A percentile compares a stretch with the other conserved stretches of the same genome.
Conservation (phyloP, 2,329 filamentous ascomycete genomes). For the Fusarium mexicanum region DNA sequence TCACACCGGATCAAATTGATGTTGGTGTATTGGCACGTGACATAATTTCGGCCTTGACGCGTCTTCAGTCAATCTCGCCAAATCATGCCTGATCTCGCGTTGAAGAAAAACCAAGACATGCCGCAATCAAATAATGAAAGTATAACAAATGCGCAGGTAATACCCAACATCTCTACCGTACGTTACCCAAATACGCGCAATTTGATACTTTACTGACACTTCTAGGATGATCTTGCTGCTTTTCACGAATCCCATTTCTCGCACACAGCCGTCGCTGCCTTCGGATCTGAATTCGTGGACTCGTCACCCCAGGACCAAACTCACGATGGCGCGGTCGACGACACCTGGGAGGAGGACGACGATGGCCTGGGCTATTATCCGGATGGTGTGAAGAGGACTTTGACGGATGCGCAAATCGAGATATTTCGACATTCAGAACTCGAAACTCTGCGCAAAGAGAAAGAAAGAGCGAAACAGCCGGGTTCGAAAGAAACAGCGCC, state of each 20-base stretch:
- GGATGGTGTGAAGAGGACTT: conserved; percentile 86
- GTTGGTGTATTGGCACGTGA: conserved; percentile 36
- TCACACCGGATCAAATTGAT: background rate
- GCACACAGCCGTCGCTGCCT: conserved; percentile 54
- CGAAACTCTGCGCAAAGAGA: conserved; percentile 72
- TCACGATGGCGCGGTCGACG: conserved; percentile 45
- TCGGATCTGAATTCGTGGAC: conserved; percentile 57
- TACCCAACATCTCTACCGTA: conserved; percentile 44
- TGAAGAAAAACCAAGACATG: conserved; percentile 30
- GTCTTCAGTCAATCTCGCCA: conserved; percentile 26
- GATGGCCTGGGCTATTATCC: conserved; percentile 84
- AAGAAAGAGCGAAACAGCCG: conserved; percentile 54
- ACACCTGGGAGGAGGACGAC: conserved; percentile 63
- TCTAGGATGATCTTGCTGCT: conserved; percentile 65
- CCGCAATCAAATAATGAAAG: conserved; percentile 27
- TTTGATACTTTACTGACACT: conserved; percentile 27
- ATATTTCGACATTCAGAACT: conserved; percentile 93
- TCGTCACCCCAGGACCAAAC: conserved; percentile 42
- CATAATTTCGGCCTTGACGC: conserved; percentile 21
- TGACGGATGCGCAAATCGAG: conserved; percentile 90
- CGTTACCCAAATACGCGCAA: background rate
- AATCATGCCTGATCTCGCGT: conserved; percentile 8
- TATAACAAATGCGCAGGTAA: conserved; percentile 12
- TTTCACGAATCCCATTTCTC: conserved; percentile 72
- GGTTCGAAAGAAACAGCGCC: conserved; percentile 1